A percentile compares a stretch with the other conserved stretches of the same genome.
Conservation (phyloP, 768 basidiomycete genomes). For the Leccinum subgranulosum region DNA sequence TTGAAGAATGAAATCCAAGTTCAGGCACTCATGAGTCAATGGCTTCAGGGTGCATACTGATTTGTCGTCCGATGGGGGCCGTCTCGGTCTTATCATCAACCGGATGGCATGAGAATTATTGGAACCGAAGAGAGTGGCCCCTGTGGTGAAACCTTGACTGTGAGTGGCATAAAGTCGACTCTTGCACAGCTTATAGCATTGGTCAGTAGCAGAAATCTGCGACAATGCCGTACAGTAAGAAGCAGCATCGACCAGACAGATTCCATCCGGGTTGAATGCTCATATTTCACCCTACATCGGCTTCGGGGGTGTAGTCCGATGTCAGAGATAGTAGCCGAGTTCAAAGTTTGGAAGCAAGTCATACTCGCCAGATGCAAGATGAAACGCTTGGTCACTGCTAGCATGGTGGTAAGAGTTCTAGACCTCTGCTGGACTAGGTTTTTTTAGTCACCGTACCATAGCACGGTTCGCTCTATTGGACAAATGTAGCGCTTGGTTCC, state of each 20-base stretch:
- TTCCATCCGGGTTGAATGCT: neutral
- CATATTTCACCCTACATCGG: neutral
- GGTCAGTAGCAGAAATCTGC: neutral
- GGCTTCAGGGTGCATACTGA: neutral
- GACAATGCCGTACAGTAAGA: neutral
- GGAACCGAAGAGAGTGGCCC: neutral
- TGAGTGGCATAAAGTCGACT: neutral
- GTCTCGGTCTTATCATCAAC: neutral
- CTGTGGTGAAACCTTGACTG: neutral
- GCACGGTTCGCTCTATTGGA: neutral
- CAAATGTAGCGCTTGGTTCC: neutral
- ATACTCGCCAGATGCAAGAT: neutral
- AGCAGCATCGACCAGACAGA: neutral
- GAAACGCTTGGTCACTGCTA: neutral
- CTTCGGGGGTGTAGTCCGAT: neutral
- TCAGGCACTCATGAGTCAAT: neutral
- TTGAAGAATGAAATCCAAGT: conserved; percentile 6
- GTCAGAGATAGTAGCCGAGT: neutral
- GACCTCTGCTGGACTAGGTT: neutral
- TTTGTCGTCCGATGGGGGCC: neutral
- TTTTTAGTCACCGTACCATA: neutral
- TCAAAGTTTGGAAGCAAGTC: neutral
- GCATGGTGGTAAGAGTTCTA: neutral
- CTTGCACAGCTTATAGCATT: neutral
- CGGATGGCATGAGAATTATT: neutral